Conservation (phyloP, 2,329 filamentous ascomycete species). For the Cryphonectria naterciae region DNA sequence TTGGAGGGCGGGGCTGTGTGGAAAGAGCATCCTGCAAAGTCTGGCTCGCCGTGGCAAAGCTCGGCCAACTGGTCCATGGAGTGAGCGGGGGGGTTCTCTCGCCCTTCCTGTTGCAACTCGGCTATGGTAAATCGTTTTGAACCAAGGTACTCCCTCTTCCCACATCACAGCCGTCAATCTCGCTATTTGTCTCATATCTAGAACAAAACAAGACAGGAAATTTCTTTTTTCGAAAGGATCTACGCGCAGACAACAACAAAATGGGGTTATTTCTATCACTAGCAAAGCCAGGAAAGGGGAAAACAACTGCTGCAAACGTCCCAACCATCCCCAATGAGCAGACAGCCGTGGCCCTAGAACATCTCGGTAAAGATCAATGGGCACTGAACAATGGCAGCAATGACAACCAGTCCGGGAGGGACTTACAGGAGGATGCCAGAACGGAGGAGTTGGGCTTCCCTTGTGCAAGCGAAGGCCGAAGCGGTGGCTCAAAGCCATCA, state of each 20-base stretch:
- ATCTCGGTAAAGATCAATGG: neutral
- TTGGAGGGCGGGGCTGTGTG: neutral
- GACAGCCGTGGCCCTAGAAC: neutral
- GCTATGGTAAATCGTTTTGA: neutral
- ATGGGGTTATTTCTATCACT: neutral
- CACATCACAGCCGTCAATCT: neutral
- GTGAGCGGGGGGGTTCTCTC: neutral
- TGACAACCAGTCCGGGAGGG: neutral
- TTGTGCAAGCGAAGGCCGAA: neutral
- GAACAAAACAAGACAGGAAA: neutral
- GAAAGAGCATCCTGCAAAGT: neutral
- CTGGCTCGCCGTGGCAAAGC: neutral
- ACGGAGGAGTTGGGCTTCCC: neutral
- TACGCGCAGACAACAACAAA: neutral
- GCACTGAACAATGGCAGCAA: neutral
- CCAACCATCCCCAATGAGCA: neutral
- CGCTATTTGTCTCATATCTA: neutral
- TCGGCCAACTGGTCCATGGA: neutral
- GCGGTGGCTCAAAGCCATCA: neutral
- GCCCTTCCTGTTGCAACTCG: neutral
- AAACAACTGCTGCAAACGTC: neutral
- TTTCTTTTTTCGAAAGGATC: neutral
- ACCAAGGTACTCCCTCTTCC: neutral
- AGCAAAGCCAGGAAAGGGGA: neutral
- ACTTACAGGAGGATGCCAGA: neutral